phyloP scores from a whole-genome alignment of 768 basidiomycete genomes.

The Agrocybe praecox region DNA sequence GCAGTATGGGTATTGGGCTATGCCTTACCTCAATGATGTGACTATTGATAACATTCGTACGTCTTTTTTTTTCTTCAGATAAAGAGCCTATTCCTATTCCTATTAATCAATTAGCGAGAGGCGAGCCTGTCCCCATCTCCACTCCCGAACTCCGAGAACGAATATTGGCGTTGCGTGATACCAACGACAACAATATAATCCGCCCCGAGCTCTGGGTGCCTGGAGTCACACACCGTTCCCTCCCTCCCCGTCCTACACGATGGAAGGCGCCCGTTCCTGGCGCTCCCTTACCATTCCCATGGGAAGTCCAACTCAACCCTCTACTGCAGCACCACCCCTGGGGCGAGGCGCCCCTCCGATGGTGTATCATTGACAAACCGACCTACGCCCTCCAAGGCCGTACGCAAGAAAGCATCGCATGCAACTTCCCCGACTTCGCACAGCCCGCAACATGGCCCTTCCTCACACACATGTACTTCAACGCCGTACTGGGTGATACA shows the following conservation, averaged over 20 bases:
- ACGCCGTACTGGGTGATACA: slow-evolving; percentile 52
- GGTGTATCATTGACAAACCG: slow-evolving; percentile 43
- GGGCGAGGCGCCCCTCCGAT: slow-evolving; percentile 45
- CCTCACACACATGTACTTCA: slow-evolving; percentile 57
- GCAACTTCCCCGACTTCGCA: slow-evolving; percentile 38
- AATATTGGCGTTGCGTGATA: slow-evolving; percentile 32
- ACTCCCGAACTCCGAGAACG: slow-evolving; percentile 31
- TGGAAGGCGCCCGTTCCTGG: slow-evolving; percentile 45
- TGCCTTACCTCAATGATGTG: slow-evolving; percentile 42
- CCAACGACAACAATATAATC: slow-evolving; percentile 8
- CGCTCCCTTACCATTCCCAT: slow-evolving; percentile 45
- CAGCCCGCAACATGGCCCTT: slow-evolving; percentile 70
- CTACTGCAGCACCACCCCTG: slow-evolving; percentile 48
- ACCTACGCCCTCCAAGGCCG: slow-evolving; percentile 28
- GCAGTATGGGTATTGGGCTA: slow-evolving; percentile 56
- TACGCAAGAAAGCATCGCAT: slow-evolving; percentile 28
- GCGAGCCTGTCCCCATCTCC: slow-evolving; percentile 18
- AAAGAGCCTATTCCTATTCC: background rate
- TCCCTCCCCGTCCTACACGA: slow-evolving; percentile 50
- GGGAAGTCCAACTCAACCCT: slow-evolving; percentile 58
- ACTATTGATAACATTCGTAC: slow-evolving; percentile 44
- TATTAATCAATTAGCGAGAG: slow-evolving; percentile 11
- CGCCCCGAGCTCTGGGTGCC: slow-evolving; percentile 48
- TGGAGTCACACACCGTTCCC: slow-evolving; percentile 46
- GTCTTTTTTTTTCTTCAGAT: slow-evolving; percentile 21